A percentile compares a stretch with the other conserved stretches of the same genome.
Conservation (phyloP, 2,329 filamentous ascomycete species). For the Spiromastix sp. region DNA sequence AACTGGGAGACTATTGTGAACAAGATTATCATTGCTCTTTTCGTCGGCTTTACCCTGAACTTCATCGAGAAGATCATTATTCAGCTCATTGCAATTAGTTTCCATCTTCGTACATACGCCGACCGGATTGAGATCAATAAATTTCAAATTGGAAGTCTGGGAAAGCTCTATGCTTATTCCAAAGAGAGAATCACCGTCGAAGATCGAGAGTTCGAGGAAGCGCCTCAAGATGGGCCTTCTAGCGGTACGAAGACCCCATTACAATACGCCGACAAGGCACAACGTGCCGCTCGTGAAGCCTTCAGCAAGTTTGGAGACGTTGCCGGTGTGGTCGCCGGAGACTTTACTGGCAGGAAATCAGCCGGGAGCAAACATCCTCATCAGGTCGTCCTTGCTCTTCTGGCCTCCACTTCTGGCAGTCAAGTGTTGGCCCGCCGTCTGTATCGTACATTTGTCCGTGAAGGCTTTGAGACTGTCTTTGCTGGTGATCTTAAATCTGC, state of each 20-base stretch:
- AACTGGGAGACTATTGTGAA: slow-evolving; percentile 69
- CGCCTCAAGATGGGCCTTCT: slow-evolving; percentile 37
- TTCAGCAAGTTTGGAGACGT: slow-evolving; percentile 75
- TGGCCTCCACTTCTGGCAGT: slow-evolving; percentile 61
- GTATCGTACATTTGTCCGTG: slow-evolving; percentile 73
- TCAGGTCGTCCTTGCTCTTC: slow-evolving; percentile 70
- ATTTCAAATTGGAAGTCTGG: slow-evolving; percentile 64
- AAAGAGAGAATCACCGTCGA: slow-evolving; percentile 56
- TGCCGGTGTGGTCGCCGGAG: slow-evolving; percentile 75
- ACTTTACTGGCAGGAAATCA: slow-evolving; percentile 70
- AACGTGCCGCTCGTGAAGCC: slow-evolving; percentile 63
- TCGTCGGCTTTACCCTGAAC: slow-evolving; percentile 70
- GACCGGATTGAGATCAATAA: slow-evolving; percentile 89
- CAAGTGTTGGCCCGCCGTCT: slow-evolving; percentile 80
- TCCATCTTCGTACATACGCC: slow-evolving; percentile 82
- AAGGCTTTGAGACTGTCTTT: slow-evolving; percentile 64
- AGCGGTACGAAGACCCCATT: slow-evolving; percentile 66
- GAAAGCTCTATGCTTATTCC: slow-evolving; percentile 55
- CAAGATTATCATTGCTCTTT: slow-evolving; percentile 78
- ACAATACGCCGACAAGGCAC: slow-evolving; percentile 55
- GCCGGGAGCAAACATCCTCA: slow-evolving; percentile 65
- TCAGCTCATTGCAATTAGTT: slow-evolving; percentile 86
- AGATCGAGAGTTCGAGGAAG: slow-evolving; percentile 66
- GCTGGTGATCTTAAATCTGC: slow-evolving; percentile 68
- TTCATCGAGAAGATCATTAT: slow-evolving; percentile 88